Evolutionary conservation across 192 early-diverging fungal genomes (phyloP).

Genomic region (Bifiguratus adelaidae): DNA sequence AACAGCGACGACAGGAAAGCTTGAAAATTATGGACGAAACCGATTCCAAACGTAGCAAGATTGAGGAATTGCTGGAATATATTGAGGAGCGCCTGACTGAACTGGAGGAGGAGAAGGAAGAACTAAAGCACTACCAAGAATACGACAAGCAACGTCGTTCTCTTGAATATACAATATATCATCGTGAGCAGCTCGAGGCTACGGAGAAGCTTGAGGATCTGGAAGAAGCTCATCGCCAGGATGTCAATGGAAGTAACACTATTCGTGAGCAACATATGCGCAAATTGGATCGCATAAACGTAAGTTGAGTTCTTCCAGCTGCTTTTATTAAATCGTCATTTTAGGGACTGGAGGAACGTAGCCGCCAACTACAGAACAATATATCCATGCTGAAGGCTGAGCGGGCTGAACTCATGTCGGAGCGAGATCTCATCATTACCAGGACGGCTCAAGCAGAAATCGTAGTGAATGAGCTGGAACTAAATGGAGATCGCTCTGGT

Average conservation of each 20-base stretch:
- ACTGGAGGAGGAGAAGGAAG: conserved; percentile 89
- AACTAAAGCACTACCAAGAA: conserved; percentile 80
- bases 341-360: conserved; percentile 29
- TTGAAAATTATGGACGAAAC: conserved; percentile 87
- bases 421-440: conserved; percentile 66
- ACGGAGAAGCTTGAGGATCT: conserved; percentile 65
- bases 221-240: conserved; percentile 35
- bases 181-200: conserved; percentile 76
- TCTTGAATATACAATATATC: conserved; percentile 90
- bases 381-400: conserved; percentile 58
- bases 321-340: too few relatives aligned
- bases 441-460: conserved; percentile 70
- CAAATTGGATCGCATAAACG: conserved; percentile 8
- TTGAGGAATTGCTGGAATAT: conserved; percentile 75
- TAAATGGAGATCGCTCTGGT: too few relatives aligned
- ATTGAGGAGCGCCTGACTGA: conserved; percentile 85
- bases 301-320: conserved; percentile 7
- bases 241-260: conserved; percentile 12
- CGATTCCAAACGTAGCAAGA: conserved; percentile 77
- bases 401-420: conserved; percentile 58
- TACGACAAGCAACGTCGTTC: conserved; percentile 78
- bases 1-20: conserved; percentile 81
- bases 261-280: conserved; percentile 6
- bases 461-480: conserved; percentile 71
- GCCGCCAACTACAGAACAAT: conserved; percentile 48